phyloP scores from a whole-genome alignment of 495 filamentous ascomycete species.

The Xylaria grammica region DNA sequence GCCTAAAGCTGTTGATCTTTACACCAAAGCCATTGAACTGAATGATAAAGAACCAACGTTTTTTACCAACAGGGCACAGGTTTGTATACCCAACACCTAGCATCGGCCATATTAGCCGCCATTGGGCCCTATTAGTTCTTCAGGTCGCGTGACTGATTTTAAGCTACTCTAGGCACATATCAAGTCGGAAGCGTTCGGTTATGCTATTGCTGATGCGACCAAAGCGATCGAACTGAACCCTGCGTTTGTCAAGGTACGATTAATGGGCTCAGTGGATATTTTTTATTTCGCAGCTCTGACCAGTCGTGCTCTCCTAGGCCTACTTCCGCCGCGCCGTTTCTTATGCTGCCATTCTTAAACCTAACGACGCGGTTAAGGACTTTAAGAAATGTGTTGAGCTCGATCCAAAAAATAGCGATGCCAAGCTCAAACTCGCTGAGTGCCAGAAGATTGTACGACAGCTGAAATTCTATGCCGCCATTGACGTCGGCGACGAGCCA shows the following conservation, averaged over 20 bases:
- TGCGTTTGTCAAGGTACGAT: constrained; percentile 78
- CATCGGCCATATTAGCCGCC: background rate
- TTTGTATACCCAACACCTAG: constrained; percentile 46
- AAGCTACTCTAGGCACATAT: constrained; percentile 72
- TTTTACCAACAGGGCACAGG: constrained; percentile 94
- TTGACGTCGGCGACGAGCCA: constrained; percentile 89
- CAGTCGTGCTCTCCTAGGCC: constrained; percentile 58
- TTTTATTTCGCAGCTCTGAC: constrained; percentile 9
- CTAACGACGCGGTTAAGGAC: constrained; percentile 85
- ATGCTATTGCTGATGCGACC: constrained; percentile 90
- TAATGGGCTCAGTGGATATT: background rate
- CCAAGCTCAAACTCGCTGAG: constrained; percentile 85
- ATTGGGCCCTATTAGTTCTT: constrained; percentile 3
- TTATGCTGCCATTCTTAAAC: constrained; percentile 85
- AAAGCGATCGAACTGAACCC: constrained; percentile 91
- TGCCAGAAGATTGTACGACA: constrained; percentile 92
- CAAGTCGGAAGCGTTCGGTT: constrained; percentile 93
- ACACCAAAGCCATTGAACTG: constrained; percentile 86
- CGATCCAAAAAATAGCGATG: constrained; percentile 85
- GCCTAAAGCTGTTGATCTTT: constrained; percentile 81
- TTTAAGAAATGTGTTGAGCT: constrained; percentile 90
- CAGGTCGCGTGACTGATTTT: constrained; percentile 55
- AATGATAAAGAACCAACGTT: constrained; percentile 85
- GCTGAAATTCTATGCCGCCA: constrained; percentile 89
- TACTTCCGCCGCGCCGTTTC: constrained; percentile 94